Conservation (phyloP, 2,329 filamentous ascomycete species). For the Sporothrix protearum region DNA sequence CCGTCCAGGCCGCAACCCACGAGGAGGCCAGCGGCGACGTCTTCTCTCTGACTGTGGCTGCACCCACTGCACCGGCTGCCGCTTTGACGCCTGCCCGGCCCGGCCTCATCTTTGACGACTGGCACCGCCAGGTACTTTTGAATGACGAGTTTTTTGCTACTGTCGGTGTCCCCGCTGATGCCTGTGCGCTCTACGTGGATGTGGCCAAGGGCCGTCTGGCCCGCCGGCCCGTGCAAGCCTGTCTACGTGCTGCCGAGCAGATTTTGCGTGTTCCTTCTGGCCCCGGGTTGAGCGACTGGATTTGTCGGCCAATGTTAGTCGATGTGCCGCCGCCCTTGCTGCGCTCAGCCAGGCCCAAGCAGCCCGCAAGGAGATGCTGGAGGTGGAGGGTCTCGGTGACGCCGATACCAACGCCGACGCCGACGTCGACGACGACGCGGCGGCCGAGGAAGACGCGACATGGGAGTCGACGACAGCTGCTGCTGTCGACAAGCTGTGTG, state of each 20-base stretch:
- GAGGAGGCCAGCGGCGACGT: not conserved
- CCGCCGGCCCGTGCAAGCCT: slow-evolving; percentile 25
- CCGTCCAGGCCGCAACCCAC: not conserved
- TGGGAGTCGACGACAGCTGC: slow-evolving; percentile 30
- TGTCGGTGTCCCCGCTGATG: slow-evolving; percentile 40
- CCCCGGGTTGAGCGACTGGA: slow-evolving; percentile 25
- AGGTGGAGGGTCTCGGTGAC: slow-evolving; percentile 24
- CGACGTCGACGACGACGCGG: not conserved
- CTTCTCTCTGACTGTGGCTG: not conserved
- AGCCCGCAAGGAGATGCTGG: not conserved
- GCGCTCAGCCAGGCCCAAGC: slow-evolving; percentile 26
- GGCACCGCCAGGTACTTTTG: slow-evolving; percentile 40
- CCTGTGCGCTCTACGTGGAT: slow-evolving; percentile 38
- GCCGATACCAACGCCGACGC: not conserved
- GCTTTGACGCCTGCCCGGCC: not conserved
- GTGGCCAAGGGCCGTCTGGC: slow-evolving; percentile 32
- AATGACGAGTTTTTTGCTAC: slow-evolving; percentile 36
- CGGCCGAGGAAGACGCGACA: not conserved
- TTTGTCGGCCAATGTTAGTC: slow-evolving; percentile 34
- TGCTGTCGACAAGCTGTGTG: slow-evolving; percentile 38
- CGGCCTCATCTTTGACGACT: slow-evolving; percentile 40
- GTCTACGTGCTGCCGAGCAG: slow-evolving; percentile 32
- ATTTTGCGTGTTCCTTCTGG: slow-evolving; percentile 24
- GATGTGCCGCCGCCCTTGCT: slow-evolving; percentile 39
- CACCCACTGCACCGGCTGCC: not conserved